Evolutionary conservation across 352 stramenopile genomes (phyloP), one percentile per base, ranked within the genome.

Genomic region (Phytophthora pistaciae): DNA sequence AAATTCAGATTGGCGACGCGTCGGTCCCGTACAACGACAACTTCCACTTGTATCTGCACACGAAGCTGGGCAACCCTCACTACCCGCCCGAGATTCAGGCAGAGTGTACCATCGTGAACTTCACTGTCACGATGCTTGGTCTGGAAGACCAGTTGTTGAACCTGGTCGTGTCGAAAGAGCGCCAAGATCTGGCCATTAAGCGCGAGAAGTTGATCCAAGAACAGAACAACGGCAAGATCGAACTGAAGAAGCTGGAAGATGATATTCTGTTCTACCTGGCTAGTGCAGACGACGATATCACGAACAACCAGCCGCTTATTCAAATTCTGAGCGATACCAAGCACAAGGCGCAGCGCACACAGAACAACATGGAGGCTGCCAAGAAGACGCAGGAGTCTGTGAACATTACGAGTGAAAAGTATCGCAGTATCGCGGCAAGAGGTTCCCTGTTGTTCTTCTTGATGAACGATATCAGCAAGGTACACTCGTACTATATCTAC

Each of bases 401-500:
- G 48, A 95, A 97, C 46, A 77, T 98, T 55, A 99, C 96, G 40
- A 98, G 90, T 70, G 94, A 98, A 75, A 99, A 98, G 73, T 99
- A 99, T 69, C 90, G 96, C 9, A 92, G 91, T 38, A 98, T 99
- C 58, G 96, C 96, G 7, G 96, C 96, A 8, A 85, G 96, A 52
- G 94, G 93, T 10, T 97, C 94, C 6, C 70, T 99, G 64, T 81
- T 99, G 3, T 99, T 99, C 84, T 99, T 99, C 88, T 74, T 99
- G 31, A 98, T 99, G 95, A 98, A 98, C 76, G 92, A 98, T 60
- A 96, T 99, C 66, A 94, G 91, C 73, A 99, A 99, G 79, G 94
- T 99, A 20, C 96, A 99, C 65, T 97, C 92, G 55, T 99, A 98
- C 82, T 99, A 99, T 77, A 98, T 99, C 67, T 99, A 99, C 74